These are phyloP conservation scores for Apiospora pterosperma DNA, from an alignment of 2,329 filamentous ascomycete genomes.

Conservation along the genomic window DNA sequence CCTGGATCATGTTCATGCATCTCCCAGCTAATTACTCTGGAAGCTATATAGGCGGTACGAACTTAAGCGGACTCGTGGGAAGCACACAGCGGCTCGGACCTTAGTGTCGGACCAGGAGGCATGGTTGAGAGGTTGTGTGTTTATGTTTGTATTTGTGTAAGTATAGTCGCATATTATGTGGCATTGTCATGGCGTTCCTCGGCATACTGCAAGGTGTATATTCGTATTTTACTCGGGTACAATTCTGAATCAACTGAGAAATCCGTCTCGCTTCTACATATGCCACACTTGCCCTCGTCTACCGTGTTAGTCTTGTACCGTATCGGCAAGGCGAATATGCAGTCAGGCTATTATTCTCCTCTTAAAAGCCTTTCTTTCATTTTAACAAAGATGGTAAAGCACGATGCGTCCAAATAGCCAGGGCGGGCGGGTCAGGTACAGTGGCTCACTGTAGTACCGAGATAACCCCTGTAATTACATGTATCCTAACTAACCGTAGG, in stretches of 20 bases:
- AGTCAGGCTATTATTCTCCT: no score
- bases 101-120: conserved; percentile 28
- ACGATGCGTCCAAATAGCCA: background rate
- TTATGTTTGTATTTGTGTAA: background rate
- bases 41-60: conserved; percentile 25
- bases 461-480: background rate
- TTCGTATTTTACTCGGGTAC: background rate
- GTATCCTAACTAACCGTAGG: background rate
- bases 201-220: conserved; percentile 6
- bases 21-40: background rate
- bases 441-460: background rate
- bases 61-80: conserved; percentile 57
- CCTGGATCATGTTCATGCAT: background rate
- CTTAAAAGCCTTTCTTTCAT: background rate
- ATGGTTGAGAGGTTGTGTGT: background rate
- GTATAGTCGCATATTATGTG: background rate
- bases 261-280: background rate
- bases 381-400: background rate
- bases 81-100: conserved; percentile 67
- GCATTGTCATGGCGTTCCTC: conserved; percentile 11
- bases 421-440: background rate
- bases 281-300: background rate
- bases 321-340: background rate
- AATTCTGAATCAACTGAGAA: background rate
- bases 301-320: no score